Evolutionary conservation across 2,329 filamentous ascomycete genomes (phyloP), one percentile per base, ranked within the genome.

Genomic region (Chaetomiaceae sp.): DNA sequence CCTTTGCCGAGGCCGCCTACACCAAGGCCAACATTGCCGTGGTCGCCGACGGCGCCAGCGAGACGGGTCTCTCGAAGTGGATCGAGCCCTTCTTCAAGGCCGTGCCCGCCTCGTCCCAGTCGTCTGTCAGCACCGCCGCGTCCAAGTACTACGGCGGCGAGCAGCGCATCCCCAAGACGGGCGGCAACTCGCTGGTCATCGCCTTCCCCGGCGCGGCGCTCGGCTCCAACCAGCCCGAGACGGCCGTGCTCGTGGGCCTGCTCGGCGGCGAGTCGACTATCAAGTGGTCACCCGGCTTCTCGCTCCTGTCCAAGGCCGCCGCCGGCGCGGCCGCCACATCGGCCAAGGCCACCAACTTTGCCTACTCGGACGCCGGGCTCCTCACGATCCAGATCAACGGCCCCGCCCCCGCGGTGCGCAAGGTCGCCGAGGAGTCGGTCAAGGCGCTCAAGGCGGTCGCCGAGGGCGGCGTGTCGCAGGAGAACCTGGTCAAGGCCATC

Each of bases 271-370:
- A 95, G 73, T 88, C 91, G 51, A 87, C 78, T 72, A 91, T 97
- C 79, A 99, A 97, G 80, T 99, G 92, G 92, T 86, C 89, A 48
- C 76, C 89, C 59, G 94, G 94, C 65, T 97, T 96, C 81, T 92
- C 89, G 55, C 80, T 96, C 58, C 83, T 99, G 56, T 81, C 88
- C 68, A 91, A 96, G 79, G 87, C 86, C 57, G 81, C 84, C 53
- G 78, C 85, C 58, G 78, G 80, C 42, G 77, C 83, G 65, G 78
- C 85, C 34, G 83, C 84, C 61, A 82, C 88, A 59, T 80, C 78
- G 47, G 82, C 90, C 65, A 79, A 82, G 34, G 89, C 92, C 59
- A 81, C 85, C 66, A 92, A 94, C 75, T 76, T 84, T 62, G 81
- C 86, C 61, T 99, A 96, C 83, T 96, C 92, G 15, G 94, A 99